Base-by-base conservation (phyloP, 2,329 filamentous ascomycete genomes). In the Aureobasidium sp. region DNA sequence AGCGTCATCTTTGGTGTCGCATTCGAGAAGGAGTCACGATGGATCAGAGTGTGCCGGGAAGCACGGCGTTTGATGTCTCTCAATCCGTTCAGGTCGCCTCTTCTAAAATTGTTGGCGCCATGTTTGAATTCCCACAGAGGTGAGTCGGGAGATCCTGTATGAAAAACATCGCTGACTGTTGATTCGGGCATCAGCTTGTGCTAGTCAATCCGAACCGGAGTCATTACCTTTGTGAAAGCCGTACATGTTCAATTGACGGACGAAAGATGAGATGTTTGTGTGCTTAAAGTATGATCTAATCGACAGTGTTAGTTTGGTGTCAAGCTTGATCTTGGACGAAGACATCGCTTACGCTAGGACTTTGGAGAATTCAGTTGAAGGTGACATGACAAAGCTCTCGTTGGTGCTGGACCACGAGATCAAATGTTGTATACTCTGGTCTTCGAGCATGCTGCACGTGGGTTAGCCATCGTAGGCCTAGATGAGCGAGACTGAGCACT, bases 81-180 rank as follows among this genome's bases (percentile, higher is more conserved):
- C 64, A 99, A 78, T 8, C 93, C 91, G 56, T 93, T 87, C 27
- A 99, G 79, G 73, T 99, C 93, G 41, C 94, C 94, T 66, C 92
- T 87, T 76, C 96, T 97, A 79, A 99, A 99, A 73, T 89, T 97
- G 59, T 93, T 93, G 70, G 93, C 95, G 59, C 94, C 94, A 72
- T 99, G 94, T 75, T 97, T 97, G 76, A 99, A 99, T 73, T 99
- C 94, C 94, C 94, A 99, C 34, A 99, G 79, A 0, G 93, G 91
- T 22, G 91, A 91, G 71, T 97, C 94, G 14, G 93, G 91, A 47
- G 89, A 92, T 12, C 91, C 91, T 4, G 91, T 96, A 74, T 97
- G 93, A 72, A 97, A 99, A 25, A 97, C 94, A 74, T 99, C 94
- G 79, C 94, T 97, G 70, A 97, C 94, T 97, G 20, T 60, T 34